Evolutionary conservation across 2,329 filamentous ascomycete species (phyloP), one percentile per base, ranked within the genome.

Genomic region (Aspergillus bombycis): DNA sequence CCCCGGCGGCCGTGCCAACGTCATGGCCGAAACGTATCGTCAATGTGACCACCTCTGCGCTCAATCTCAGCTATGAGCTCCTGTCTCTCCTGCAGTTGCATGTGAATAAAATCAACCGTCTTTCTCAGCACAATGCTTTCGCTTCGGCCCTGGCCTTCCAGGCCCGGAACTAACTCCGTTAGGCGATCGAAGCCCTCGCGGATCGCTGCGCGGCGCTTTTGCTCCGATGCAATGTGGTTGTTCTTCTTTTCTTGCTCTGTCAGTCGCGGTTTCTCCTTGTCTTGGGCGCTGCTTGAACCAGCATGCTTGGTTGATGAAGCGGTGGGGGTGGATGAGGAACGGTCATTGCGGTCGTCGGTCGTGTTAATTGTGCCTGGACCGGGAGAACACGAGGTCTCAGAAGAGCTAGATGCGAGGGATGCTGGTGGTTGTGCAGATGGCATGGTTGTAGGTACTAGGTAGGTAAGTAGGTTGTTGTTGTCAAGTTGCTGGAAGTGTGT

Each of bases 131-230:
- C 92, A 21, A 93, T 83, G 32, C 91, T 92, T 77, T 97, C 93
- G 67, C 92, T 95, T 53, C 93, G 88, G 1, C 91, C 93, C 72
- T 94, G 91, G 0, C 93, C 93, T 71, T 92, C 86, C 59, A 96
- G 84, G 0, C 91, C 92, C 0, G 93, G 93, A 1, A 96, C 92
- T 36, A 96, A 84, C 59, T 89, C 86, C 19, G 91, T 91, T 30
- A 97, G 85, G 38, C 89, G 86, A 76, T 96, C 92, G 75, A 96
- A 96, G 62, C 91, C 92, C 63, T 92, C 88, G 54, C 93, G 86
- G 68, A 97, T 96, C 16, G 90, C 91, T 62, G 88, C 85, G 52
- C 89, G 86, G 41, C 89, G 86, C 77, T 90, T 85, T 69, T 85
- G 83, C 67, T 86, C 84, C 5, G 88, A 90, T 28, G 86, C 86